A percentile compares a stretch with the other conserved stretches of the same genome.
phyloP scores from a whole-genome alignment of 176 grass and related monocot genomes.

The Hordeum marinum region DNA sequence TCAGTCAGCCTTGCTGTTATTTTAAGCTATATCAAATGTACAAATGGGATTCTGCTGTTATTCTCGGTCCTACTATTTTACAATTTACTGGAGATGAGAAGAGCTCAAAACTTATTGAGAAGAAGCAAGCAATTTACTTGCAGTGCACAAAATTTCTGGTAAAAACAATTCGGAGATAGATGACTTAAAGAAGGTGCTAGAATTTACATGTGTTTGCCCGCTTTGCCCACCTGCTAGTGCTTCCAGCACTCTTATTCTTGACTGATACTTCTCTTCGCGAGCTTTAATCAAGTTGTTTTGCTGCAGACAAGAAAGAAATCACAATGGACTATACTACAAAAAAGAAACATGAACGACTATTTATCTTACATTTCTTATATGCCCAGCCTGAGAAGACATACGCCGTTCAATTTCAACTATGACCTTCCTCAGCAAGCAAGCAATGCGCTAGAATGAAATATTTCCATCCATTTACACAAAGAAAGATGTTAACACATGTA shows the following conservation, averaged over 20 bases:
- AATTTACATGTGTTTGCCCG: conserved; percentile 44
- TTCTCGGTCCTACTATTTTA: not conserved
- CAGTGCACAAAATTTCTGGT: not conserved
- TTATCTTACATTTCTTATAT: conserved; percentile 67
- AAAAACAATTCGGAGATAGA: not conserved
- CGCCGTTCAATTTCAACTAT: conserved; percentile 66
- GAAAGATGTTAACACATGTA: conserved; percentile 19
- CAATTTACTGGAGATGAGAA: not conserved
- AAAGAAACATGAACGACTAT: not conserved
- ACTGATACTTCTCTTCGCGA: conserved; percentile 72
- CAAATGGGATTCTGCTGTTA: not conserved
- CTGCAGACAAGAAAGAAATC: conserved; percentile 47
- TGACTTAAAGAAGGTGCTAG: conserved; percentile 16
- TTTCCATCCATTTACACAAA: conserved; percentile 30
- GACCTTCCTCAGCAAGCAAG: conserved; percentile 64
- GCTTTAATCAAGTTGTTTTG: conserved; percentile 76
- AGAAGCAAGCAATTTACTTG: not conserved
- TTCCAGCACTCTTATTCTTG: conserved; percentile 68
- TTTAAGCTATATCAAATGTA: conserved; percentile 16
- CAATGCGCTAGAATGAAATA: conserved; percentile 53
- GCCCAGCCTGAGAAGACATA: conserved; percentile 59
- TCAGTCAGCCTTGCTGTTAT: not conserved
- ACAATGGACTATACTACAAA: conserved; percentile 12
- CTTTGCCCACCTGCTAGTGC: conserved; percentile 39
- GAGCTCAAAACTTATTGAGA: not conserved